Percentiles rank a stretch among this genome's conserved stretches.
Evolutionary conservation across 139 green algal genomes (phyloP).

Genomic region (Ulvella scutata): DNA sequence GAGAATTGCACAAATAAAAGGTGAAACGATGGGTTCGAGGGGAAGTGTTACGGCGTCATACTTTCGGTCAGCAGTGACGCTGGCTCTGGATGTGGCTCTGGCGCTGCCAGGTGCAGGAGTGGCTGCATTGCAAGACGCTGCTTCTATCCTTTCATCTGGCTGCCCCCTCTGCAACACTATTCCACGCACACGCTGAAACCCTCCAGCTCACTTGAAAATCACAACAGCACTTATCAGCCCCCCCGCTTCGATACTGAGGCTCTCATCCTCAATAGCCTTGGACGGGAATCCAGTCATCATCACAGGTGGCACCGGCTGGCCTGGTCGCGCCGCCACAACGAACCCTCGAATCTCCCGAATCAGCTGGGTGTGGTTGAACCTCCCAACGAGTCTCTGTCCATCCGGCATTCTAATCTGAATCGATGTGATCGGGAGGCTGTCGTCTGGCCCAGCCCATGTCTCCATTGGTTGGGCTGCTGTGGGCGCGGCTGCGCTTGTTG

Average conservation of each 20-base stretch:
- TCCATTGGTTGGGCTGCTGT: background rate
- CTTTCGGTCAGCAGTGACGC: too few relatives aligned
- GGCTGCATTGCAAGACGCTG: too few relatives aligned
- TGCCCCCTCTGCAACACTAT: too few relatives aligned
- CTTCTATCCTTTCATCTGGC: too few relatives aligned
- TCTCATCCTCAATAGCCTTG: background rate
- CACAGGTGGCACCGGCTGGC: background rate
- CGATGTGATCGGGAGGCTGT: background rate
- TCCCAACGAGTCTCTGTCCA: background rate
- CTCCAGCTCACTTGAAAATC: background rate
- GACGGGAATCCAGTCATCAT: slow-evolving; percentile 1
- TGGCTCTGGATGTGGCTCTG: too few relatives aligned
- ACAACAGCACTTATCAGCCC: background rate
- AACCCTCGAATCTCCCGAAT: background rate
- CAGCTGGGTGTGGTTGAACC: background rate
- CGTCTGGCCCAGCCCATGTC: background rate
- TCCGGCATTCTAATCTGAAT: background rate
- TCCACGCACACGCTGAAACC: background rate
- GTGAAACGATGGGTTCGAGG: too few relatives aligned
- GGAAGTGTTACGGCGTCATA: too few relatives aligned
- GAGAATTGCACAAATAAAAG: too few relatives aligned
- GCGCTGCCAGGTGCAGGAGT: too few relatives aligned
- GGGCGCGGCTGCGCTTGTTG: background rate
- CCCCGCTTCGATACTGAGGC: background rate
- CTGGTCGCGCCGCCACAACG: background rate